These are phyloP conservation scores for Amaranthus cruentus DNA, from an alignment of 148 eudicot species.

Conservation along the genomic window DNA sequence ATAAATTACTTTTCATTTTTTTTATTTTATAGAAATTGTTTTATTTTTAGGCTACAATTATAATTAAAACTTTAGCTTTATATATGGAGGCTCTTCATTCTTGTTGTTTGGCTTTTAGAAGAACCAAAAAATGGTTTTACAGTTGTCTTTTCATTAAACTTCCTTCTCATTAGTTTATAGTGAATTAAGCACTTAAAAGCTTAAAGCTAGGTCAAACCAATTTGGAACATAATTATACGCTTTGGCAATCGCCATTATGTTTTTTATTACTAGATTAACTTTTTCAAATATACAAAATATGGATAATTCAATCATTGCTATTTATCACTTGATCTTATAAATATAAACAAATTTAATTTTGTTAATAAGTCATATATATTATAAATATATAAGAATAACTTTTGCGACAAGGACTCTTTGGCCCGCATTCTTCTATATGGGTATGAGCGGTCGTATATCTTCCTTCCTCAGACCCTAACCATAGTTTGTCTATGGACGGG, in stretches of 20 bases:
- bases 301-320: too few species aligned
- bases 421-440: too few species aligned
- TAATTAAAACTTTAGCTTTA: slow-evolving; percentile 17
- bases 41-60: slow-evolving; percentile 1
- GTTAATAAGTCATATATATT: too few species aligned
- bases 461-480: too few species aligned
- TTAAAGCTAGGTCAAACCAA: slow-evolving; percentile 5
- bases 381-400: too few species aligned
- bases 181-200: neutral
- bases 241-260: neutral
- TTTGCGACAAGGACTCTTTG: too few species aligned
- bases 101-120: slow-evolving; percentile 23
- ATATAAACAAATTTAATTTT: too few species aligned
- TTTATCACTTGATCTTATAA: too few species aligned
- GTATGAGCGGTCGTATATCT: too few species aligned
- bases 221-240: neutral
- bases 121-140: slow-evolving; percentile 10
- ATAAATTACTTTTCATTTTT: neutral
- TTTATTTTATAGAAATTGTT: neutral
- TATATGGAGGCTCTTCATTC: slow-evolving; percentile 10
- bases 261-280: too few species aligned
- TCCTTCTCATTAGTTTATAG: neutral
- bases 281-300: too few species aligned
- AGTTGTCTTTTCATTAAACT: slow-evolving; percentile 17
- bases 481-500: too few species aligned